Base-by-base conservation (phyloP, 2,329 filamentous ascomycete genomes). In the Alternaria rosae region DNA sequence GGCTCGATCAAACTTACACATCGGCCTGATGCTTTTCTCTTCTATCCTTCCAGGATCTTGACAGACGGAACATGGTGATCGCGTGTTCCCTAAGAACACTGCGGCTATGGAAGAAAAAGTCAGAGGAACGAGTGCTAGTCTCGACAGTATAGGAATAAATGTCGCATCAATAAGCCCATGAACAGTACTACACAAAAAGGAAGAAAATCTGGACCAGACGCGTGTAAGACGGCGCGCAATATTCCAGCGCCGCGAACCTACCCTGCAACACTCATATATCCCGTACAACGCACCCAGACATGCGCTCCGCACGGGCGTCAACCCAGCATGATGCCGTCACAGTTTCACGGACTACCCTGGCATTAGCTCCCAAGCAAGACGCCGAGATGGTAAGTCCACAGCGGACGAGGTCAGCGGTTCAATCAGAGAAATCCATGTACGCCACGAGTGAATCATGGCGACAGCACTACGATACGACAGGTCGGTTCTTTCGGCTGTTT, bases 191-290 rank as follows among this genome's bases (percentile, higher is more conserved):
- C 15, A 26, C n/a, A 44, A 20, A 7, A 32, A 43, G 26, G 30
- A 55, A 25, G 32, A 30, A 45, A 30, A 3, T 25, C 17, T 56
- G 15, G 28, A 30, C 23, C 30, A 32, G 43, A 28, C 32, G 48
- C 52, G 25, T 43, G 25, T 48, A n/a, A 53, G 42, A 26, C 43
- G 38, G 25, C 25, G 32, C 28, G 25, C 23, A 52, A 67, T 48
- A 20, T 45, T 52, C 53, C 47, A 55, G 51, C 57, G 32, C 44
- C 53, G 53, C 45, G 54, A 32, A 57, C 53, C 45, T 57, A 57
- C 54, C 57, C 45, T 61, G 53, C 54, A 41, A 41, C n/a, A 45
- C 25, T 35, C 54, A 64, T 64, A 67, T 64, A 64, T 42, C 20
- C 11, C 54, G 54, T 44, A 54, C 57, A 45, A 51, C 11, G 17